phyloP scores from a whole-genome alignment of 73 alveolate species.

The Tetrahymena borealis region DNA sequence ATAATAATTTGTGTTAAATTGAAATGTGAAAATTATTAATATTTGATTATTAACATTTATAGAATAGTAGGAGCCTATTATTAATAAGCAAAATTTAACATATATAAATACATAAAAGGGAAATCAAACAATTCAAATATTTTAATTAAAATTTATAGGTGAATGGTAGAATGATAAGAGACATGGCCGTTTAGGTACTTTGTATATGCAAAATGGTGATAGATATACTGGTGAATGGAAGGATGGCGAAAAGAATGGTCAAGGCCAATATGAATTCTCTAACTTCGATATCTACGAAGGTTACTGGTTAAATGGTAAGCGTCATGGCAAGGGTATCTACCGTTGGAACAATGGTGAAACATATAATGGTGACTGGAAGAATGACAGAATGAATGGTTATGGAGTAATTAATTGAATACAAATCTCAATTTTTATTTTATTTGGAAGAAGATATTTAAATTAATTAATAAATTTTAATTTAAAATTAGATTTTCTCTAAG shows the following conservation, averaged over 20 bases:
- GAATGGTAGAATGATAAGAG: not conserved
- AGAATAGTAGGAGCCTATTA: too few relatives aligned
- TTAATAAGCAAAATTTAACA: too few relatives aligned
- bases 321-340: conserved; percentile 44
- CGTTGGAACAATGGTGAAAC: conserved; percentile 46
- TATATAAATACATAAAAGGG: too few relatives aligned
- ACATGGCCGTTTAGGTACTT: conserved; percentile 26
- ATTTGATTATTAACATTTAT: too few relatives aligned
- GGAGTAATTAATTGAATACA: not conserved
- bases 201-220: conserved; percentile 31
- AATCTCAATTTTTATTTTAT: not conserved
- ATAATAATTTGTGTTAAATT: too few relatives aligned
- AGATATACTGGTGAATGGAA: conserved; percentile 44
- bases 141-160: not conserved
- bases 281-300: conserved; percentile 50
- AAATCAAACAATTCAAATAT: not conserved
- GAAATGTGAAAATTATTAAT: too few relatives aligned
- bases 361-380: conserved; percentile 42
- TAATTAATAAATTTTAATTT: not conserved
- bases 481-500: not conserved
- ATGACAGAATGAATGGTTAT: conserved; percentile 44
- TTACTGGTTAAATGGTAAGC: conserved; percentile 31
- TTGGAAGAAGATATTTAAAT: too few relatives aligned
- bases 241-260: conserved; percentile 41
- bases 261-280: conserved; percentile 38